Evolutionary conservation across 306 rosid species (phyloP).

Genomic region (Citrullus colocynthis): DNA sequence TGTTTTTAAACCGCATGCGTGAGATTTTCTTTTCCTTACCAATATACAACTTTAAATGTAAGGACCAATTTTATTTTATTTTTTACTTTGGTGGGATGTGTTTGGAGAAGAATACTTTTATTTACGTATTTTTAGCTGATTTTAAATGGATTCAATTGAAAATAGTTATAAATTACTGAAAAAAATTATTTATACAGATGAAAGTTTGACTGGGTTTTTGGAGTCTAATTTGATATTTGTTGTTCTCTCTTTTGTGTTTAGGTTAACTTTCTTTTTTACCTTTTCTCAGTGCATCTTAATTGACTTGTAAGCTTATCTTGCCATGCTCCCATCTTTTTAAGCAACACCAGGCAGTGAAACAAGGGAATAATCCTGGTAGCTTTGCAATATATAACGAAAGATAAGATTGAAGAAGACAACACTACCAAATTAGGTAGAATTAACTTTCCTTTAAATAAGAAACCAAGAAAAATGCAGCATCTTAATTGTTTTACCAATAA

Average conservation of each 20-base stretch:
- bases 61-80: too few species aligned
- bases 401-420: background rate
- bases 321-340: background rate
- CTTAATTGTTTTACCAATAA: background rate
- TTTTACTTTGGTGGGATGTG: background rate
- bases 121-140: background rate
- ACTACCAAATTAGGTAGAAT: background rate
- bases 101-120: background rate
- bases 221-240: too few species aligned
- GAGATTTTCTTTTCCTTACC: too few species aligned
- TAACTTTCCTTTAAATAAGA: background rate
- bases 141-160: too few species aligned
- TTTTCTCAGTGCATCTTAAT: background rate
- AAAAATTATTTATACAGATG: too few species aligned
- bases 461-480: background rate
- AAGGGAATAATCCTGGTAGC: background rate
- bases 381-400: background rate
- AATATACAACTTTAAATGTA: too few species aligned
- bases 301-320: background rate
- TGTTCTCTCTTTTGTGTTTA: too few species aligned
- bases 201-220: too few species aligned
- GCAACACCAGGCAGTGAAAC: background rate
- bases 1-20: too few species aligned
- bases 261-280: too few species aligned
- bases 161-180: too few species aligned